These are phyloP conservation scores for Atalantia buxifolia DNA, from an alignment of 345 rosid species.

Conservation along the genomic window DNA sequence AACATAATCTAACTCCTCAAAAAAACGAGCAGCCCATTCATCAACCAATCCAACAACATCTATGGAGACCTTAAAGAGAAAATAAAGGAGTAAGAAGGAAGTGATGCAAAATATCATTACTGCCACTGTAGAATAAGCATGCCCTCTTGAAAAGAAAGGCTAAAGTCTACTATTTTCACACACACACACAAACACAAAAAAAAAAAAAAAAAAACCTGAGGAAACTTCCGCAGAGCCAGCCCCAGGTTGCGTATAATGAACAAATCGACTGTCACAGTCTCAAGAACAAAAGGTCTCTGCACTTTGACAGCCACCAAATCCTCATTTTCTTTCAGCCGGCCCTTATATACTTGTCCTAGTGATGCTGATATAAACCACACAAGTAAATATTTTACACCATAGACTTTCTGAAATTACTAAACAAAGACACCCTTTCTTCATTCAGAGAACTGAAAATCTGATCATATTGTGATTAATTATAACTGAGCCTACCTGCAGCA, in stretches of 20 bases:
- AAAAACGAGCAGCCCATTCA: constrained; percentile 99
- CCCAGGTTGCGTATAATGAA: constrained; percentile 83
- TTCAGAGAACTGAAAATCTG: constrained; percentile 1
- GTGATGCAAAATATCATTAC: constrained; percentile 4
- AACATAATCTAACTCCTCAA: constrained; percentile 95
- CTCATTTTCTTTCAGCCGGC: constrained; percentile 82
- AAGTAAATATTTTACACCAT: not conserved
- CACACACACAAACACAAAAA: not conserved
- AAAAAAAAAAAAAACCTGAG: constrained; percentile 58
- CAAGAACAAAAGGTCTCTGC: constrained; percentile 95
- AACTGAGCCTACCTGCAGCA: constrained; percentile 70
- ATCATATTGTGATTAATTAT: not conserved
- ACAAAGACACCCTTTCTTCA: not conserved
- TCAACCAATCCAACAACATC: constrained; percentile 97
- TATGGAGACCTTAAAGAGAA: constrained; percentile 53
- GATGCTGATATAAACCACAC: constrained; percentile 62
- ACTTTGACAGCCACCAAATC: constrained; percentile 95
- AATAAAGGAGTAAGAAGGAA: not conserved
- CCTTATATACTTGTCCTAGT: constrained; percentile 95
- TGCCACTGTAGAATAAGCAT: not conserved
- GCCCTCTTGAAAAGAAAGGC: not conserved
- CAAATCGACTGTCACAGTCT: constrained; percentile 93
- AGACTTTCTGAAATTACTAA: constrained; percentile 3
- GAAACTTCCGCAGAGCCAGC: constrained; percentile 76
- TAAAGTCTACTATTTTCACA: not conserved